Base-by-base conservation (phyloP, 306 rosid genomes). In the Fagus crenata region DNA sequence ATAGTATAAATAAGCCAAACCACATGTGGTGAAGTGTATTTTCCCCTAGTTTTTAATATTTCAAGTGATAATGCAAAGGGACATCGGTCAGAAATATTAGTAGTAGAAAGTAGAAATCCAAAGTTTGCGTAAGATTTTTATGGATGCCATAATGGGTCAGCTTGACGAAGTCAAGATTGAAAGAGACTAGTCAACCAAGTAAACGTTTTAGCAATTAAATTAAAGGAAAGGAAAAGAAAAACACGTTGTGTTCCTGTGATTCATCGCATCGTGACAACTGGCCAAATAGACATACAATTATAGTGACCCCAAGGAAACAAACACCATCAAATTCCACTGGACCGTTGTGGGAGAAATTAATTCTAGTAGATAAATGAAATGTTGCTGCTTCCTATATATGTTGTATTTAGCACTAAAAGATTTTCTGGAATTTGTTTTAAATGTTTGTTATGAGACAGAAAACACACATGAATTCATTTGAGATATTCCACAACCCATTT, bases 131-230 rank as follows among this genome's bases (percentile, higher is more conserved):
- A 33, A 22, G 70, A 82, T 9, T 74, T 28, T 36, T 22, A 1
- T 74, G 49, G 53, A 67, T 32, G 69, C 58, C 60, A 74, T 53
- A 40, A 32, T 15, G 71, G 71, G 78, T 71, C 69, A 35, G 39
- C 49, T 73, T 37, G 84, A 85, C 86, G 73, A 35, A 78, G 89
- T 89, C 89, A 80, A 86, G 46, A 67, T 40, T 3, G 77, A 80
- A 32, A 75, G 33, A 5, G 82, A 78, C 85, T 32, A 22, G 88
- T 91, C 87, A 81, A 85, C 86, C 85, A 68, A 73, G 90, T 86
- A 89, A 86, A 88, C 75, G 80, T 58, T 75, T 76, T 18, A 69
- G 78, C 78, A 78, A 35, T 49, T 7, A 69, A 7, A 17, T 3
- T 69, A 7, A 42, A 67, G n/a, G n/a, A 69, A 43, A 56, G 63